These are phyloP conservation scores for Saprolegnia parasitica DNA, from an alignment of 352 stramenopile species.

Conservation along the genomic window DNA sequence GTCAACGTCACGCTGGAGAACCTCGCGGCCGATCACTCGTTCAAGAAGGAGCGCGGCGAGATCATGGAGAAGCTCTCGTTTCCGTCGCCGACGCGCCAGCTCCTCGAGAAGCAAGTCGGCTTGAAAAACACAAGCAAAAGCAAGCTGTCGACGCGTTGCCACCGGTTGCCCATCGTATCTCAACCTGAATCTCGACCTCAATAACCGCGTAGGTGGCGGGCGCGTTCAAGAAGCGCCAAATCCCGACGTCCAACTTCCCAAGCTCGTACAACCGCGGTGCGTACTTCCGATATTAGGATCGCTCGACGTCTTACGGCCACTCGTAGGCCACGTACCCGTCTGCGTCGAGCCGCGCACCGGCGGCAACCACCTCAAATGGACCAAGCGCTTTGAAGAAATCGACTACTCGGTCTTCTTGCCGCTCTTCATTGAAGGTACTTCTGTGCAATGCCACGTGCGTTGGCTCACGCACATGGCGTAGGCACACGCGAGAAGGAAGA, in stretches of 20 bases:
- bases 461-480: neutral
- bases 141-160: conserved; percentile 14
- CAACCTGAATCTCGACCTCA: neutral
- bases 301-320: too few relatives aligned
- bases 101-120: conserved; percentile 25
- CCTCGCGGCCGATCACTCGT: conserved; percentile 13
- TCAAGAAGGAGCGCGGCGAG: conserved; percentile 25
- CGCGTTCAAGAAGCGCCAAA: conserved; percentile 28
- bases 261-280: conserved; percentile 26
- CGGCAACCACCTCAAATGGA: conserved; percentile 26
- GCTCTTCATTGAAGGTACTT: conserved; percentile 82
- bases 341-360: conserved; percentile 26
- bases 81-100: conserved; percentile 24
- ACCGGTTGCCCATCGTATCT: neutral
- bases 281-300: neutral
- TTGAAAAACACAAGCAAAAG: conserved; percentile 26
- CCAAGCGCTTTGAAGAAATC: conserved; percentile 45
- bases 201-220: conserved; percentile 8
- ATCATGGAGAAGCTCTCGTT: conserved; percentile 29
- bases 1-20: conserved; percentile 25
- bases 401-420: conserved; percentile 86
- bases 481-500: conserved; percentile 66
- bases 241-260: conserved; percentile 24
- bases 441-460: neutral
- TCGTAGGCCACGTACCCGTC: conserved; percentile 11